Percentiles rank a stretch among this genome's conserved stretches.
These are phyloP conservation scores for Eucalyptus sp. DNA, from an alignment of 345 rosid species.

Conservation along the genomic window DNA sequence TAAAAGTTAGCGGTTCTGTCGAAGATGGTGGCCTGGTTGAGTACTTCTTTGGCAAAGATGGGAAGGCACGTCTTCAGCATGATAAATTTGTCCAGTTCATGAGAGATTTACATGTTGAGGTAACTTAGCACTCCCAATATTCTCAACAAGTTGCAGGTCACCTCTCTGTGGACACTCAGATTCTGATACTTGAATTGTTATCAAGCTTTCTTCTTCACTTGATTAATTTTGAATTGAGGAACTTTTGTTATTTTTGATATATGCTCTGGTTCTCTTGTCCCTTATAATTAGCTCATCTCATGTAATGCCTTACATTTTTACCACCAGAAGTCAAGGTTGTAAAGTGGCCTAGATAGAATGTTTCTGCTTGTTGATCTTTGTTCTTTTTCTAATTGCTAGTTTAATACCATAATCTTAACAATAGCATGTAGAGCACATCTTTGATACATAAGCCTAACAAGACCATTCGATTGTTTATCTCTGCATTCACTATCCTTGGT, in stretches of 20 bases:
- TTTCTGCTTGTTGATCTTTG: not conserved
- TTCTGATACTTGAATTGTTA: not conserved
- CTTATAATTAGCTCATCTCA: not conserved
- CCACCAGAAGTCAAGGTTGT: not conserved
- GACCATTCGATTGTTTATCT: not conserved
- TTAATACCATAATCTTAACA: not conserved
- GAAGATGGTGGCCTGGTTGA: conserved; percentile 82
- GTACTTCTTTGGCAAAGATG: conserved; percentile 84
- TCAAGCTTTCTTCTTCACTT: not conserved
- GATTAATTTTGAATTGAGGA: not conserved
- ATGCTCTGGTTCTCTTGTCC: not conserved
- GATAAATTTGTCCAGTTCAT: conserved; percentile 72
- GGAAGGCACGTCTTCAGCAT: conserved; percentile 42
- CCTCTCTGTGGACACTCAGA: not conserved
- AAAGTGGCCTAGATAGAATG: not conserved
- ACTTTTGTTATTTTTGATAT: not conserved
- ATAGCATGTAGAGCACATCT: not conserved
- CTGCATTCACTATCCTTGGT: not conserved
- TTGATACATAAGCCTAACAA: not conserved
- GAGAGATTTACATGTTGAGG: conserved; percentile 68
- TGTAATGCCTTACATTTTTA: not conserved
- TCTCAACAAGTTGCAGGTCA: not conserved
- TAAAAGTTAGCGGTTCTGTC: conserved; percentile 53
- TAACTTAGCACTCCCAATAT: conserved; percentile 5
- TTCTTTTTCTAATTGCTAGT: not conserved